A percentile compares a stretch with the other conserved stretches of the same genome.
These are phyloP conservation scores for Neofusicoccum sp. DNA, from an alignment of 2,329 filamentous ascomycete species.

Conservation along the genomic window DNA sequence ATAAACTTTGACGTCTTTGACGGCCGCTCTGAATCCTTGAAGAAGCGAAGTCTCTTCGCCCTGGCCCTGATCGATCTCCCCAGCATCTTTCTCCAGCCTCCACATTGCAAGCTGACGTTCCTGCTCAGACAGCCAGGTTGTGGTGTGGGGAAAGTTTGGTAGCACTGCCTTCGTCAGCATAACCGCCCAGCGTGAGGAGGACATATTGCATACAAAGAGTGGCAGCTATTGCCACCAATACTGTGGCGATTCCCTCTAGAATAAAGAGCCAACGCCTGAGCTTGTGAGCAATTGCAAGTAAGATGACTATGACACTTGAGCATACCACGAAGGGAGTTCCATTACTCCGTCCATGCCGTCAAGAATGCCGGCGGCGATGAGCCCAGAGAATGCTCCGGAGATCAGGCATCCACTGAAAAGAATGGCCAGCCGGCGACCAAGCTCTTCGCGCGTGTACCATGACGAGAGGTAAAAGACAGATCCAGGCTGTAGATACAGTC, in stretches of 20 bases:
- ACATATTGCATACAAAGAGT: conserved; percentile 49
- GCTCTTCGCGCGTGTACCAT: conserved; percentile 26
- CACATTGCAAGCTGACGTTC: conserved; percentile 42
- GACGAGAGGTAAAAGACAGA: conserved; percentile 26
- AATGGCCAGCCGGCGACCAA: conserved; percentile 23
- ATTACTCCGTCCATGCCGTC: conserved; percentile 26
- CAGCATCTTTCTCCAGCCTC: conserved; percentile 41
- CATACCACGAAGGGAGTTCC: neutral
- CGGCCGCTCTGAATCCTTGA: neutral
- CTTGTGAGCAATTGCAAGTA: neutral
- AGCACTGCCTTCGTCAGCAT: conserved; percentile 53
- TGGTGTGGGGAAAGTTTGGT: conserved; percentile 65
- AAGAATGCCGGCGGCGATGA: conserved; percentile 26
- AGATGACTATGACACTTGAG: neutral
- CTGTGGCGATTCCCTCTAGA: neutral
- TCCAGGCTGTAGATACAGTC: conserved; percentile 3
- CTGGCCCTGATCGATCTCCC: conserved; percentile 34
- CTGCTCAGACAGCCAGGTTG: conserved; percentile 41
- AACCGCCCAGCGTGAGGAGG: conserved; percentile 57
- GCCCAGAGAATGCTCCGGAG: conserved; percentile 20
- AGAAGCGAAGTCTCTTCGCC: neutral
- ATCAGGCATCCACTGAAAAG: conserved; percentile 22
- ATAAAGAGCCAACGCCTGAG: conserved; percentile 14
- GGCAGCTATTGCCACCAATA: conserved; percentile 32
- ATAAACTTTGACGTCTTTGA: conserved; percentile 5